A percentile compares a stretch with the other conserved stretches of the same genome.
phyloP scores from a whole-genome alignment of 768 basidiomycete species.

The Aureoboletus auriporus region DNA sequence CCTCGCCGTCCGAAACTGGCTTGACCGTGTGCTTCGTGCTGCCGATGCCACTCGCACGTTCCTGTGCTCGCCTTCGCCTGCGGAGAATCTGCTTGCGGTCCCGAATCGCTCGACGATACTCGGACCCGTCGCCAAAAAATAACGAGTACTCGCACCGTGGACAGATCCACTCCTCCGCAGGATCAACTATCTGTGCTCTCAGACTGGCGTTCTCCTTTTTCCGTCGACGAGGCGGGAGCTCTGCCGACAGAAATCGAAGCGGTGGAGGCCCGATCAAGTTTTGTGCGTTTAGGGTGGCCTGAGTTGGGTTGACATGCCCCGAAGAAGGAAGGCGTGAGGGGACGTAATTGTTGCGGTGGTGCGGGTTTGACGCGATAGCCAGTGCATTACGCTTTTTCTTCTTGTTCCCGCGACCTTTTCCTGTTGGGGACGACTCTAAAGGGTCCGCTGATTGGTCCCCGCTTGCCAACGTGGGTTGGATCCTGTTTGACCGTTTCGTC shows the following conservation, averaged over 20 bases:
- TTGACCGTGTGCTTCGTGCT: slow-evolving; percentile 19
- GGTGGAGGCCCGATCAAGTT: slow-evolving; percentile 57
- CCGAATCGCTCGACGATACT: slow-evolving; percentile 61
- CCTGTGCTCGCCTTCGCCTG: slow-evolving; percentile 65
- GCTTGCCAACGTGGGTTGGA: slow-evolving; percentile 30
- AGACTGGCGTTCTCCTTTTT: slow-evolving; percentile 26
- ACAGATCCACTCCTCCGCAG: slow-evolving; percentile 90
- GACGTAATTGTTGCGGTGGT: slow-evolving; percentile 92
- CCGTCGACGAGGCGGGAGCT: slow-evolving; percentile 50
- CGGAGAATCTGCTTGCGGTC: slow-evolving; percentile 76
- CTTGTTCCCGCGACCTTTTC: slow-evolving; percentile 43
- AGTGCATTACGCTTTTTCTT: slow-evolving; percentile 93
- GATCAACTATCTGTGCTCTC: slow-evolving; percentile 42
- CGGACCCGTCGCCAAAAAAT: slow-evolving; percentile 81
- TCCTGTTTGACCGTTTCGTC: slow-evolving; percentile 36
- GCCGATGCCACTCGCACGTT: slow-evolving; percentile 44
- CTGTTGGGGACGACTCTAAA: slow-evolving; percentile 34
- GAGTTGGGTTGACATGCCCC: slow-evolving; percentile 35
- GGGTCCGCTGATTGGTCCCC: slow-evolving; percentile 37
- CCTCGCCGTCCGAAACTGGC: slow-evolving; percentile 23
- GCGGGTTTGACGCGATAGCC: slow-evolving; percentile 92
- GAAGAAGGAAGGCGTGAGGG: slow-evolving; percentile 73
- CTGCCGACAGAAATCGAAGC: slow-evolving; percentile 63
- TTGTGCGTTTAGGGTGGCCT: slow-evolving; percentile 40
- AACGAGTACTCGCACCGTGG: slow-evolving; percentile 90